Percentiles rank a stretch among this genome's conserved stretches.
Conservation (phyloP, 495 filamentous ascomycete genomes). For the Immersiella caudata region DNA sequence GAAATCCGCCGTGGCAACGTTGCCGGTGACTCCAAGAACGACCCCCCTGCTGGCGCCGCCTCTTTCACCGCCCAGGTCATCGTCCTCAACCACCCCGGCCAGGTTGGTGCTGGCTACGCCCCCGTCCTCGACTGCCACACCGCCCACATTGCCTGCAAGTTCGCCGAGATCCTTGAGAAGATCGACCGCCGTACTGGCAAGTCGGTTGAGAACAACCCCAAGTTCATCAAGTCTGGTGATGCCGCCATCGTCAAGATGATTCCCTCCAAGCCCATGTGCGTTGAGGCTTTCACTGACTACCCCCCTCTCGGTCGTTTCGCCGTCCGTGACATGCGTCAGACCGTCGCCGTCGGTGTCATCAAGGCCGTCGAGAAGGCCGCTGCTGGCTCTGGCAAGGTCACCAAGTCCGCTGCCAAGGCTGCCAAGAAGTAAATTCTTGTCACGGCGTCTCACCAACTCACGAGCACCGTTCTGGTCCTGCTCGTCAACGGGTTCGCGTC, state of each 20-base stretch:
- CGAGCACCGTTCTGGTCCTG: conserved; percentile 24
- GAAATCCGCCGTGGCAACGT: conserved; percentile 99
- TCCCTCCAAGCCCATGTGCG: conserved; percentile 99
- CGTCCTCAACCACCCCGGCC: conserved; percentile 99
- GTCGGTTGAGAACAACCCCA: conserved; percentile 84
- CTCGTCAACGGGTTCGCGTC: conserved; percentile 27
- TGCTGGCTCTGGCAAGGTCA: conserved; percentile 51
- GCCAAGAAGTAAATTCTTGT: conserved; percentile 54
- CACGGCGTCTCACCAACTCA: conserved; percentile 15
- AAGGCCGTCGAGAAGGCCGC: conserved; percentile 60
- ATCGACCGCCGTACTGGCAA: conserved; percentile 99
- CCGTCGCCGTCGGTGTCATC: conserved; percentile 97
- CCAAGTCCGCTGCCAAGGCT: conserved; percentile 79
- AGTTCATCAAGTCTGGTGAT: conserved; percentile 99
- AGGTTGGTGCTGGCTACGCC: conserved; percentile 98
- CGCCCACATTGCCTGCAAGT: conserved; percentile 99
- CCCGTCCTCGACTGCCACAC: conserved; percentile 99
- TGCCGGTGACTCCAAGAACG: conserved; percentile 99
- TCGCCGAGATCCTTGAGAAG: conserved; percentile 97
- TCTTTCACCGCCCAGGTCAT: conserved; percentile 99
- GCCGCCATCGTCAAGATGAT: conserved; percentile 99
- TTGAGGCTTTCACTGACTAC: conserved; percentile 99
- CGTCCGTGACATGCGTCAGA: conserved; percentile 91
- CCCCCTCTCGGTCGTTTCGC: conserved; percentile 98
- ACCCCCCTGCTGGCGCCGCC: conserved; percentile 84